Base-by-base conservation (phyloP, 2,329 filamentous ascomycete species). In the Fusarium pseudocircinatum region DNA sequence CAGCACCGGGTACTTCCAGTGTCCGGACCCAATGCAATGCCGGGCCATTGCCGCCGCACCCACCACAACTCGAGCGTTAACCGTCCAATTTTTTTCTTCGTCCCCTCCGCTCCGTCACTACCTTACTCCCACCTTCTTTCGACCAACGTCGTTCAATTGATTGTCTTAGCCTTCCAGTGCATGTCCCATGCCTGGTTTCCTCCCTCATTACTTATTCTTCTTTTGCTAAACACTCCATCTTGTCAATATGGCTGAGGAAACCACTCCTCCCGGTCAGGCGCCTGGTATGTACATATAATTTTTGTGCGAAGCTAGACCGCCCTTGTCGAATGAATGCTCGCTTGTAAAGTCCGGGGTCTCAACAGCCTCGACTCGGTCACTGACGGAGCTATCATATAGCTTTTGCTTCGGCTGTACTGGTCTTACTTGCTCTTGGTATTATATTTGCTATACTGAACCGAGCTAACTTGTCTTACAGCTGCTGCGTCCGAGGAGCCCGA, bases 191-290 rank as follows among this genome's bases (percentile, higher is more conserved):
- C 73, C 75, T 77, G 75, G 75, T 58, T 63, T 73, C 63, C 42
- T 53, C 63, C 46, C 62, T 71, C 64, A 61, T 67, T 67, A 53
- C 60, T 49, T 56, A 74, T 60, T 26, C 56, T 62, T 69, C 57
- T 72, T 66, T 67, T 64, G 69, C 42, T 56, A 49, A 65, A 56
- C 62, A 66, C 65, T 61, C 70, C 67, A 70, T 73, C 69, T 64
- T 66, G 67, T 67, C 72, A 81, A 70, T 60, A 82, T 82, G 81
- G 79, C 81, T 72, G 80, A 78, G 71, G 77, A 81, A 70, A 74
- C 72, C 67, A 74, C 73, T 70, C 75, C 78, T 76, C 69, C 77
- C 60, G 67, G 77, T 70, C 63, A 76, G 63, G 69, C 79, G 60
- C 73, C 72, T 66, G 77, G 77, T 79, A 76, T 59, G 77, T 73